phyloP scores from a whole-genome alignment of 2,329 filamentous ascomycete species.

The Fusarium austroafricanum region DNA sequence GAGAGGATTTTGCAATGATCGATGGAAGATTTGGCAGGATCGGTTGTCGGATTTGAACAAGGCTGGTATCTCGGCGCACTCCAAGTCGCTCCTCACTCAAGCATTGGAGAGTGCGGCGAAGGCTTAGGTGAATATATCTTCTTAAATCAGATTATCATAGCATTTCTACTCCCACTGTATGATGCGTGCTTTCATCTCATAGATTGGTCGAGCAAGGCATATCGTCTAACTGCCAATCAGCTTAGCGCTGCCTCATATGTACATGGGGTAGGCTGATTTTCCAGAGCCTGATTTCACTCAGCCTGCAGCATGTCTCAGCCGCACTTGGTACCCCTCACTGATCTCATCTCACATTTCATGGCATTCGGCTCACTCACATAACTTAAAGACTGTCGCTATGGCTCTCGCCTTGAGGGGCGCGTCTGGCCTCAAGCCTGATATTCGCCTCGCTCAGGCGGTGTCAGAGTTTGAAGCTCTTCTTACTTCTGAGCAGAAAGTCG shows the following conservation, averaged over 20 bases:
- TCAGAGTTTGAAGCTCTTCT: conserved; percentile 55
- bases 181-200: no score
- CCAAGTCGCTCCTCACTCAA: background rate
- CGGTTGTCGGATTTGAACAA: background rate
- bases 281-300: background rate
- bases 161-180: no score
- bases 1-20: conserved; percentile 26
- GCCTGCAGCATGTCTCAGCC: background rate
- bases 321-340: background rate
- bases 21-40: conserved; percentile 29
- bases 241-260: no score
- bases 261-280: no score
- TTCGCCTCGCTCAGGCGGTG: conserved; percentile 56
- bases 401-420: background rate
- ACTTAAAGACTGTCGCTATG: background rate
- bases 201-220: no score
- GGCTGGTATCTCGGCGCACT: background rate
- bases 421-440: conserved; percentile 48
- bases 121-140: background rate
- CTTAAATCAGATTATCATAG: no score
- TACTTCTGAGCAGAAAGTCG: conserved; percentile 50
- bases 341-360: no score
- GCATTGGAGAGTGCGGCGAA: background rate
- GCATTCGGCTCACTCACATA: background rate
- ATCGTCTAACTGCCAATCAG: no score